Evolutionary conservation across 2,329 filamentous ascomycete genomes (phyloP).

Genomic region (Colletotrichum sp.): DNA sequence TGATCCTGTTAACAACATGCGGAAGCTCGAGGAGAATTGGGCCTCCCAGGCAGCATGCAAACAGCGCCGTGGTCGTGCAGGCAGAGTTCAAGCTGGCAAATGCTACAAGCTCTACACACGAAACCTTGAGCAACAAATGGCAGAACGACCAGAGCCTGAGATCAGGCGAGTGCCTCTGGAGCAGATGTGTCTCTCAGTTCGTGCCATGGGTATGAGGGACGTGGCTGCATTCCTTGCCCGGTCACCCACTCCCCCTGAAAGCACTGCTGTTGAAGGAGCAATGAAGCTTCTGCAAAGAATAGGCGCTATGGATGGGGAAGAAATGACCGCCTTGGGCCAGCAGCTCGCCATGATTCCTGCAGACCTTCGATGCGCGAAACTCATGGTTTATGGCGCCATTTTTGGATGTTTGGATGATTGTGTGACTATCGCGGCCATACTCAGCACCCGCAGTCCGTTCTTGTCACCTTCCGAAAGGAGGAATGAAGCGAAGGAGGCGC

Average conservation of each 20-base stretch:
- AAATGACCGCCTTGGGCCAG: conserved; percentile 87
- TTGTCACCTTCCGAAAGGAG: conserved; percentile 82
- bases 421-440: conserved; percentile 86
- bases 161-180: conserved; percentile 92
- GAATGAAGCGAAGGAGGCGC: conserved; percentile 79
- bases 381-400: conserved; percentile 93
- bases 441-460: conserved; percentile 91
- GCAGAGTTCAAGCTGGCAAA: conserved; percentile 86
- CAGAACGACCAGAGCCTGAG: conserved; percentile 88
- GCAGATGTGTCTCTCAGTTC: conserved; percentile 91
- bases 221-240: conserved; percentile 82
- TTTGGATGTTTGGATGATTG: conserved; percentile 92
- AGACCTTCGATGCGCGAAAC: conserved; percentile 89
- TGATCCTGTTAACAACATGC: conserved; percentile 90
- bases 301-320: conserved; percentile 85
- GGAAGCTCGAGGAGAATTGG: conserved; percentile 93
- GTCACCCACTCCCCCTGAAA: conserved; percentile 88
- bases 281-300: conserved; percentile 81
- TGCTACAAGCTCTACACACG: conserved; percentile 97
- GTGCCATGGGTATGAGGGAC: conserved; percentile 90
- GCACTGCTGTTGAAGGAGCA: conserved; percentile 84
- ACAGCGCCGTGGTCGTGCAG: conserved; percentile 90
- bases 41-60: conserved; percentile 93
- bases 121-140: conserved; percentile 85
- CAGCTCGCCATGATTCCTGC: conserved; percentile 96